Evolutionary conservation across 441 rosid genomes (phyloP).

Genomic region (Euphorbia schlechtendalii): DNA sequence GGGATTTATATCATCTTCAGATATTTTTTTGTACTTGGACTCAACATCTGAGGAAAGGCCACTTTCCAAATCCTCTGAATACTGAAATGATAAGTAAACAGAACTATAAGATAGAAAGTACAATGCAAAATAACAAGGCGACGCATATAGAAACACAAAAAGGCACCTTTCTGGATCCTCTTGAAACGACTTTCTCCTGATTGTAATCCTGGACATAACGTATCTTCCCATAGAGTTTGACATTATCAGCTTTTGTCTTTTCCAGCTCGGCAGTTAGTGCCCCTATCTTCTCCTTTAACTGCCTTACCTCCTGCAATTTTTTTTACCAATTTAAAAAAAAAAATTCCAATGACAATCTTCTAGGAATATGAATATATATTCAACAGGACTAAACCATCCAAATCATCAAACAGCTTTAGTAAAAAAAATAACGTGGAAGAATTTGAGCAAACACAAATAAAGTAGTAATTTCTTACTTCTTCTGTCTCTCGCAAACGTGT

Average conservation of each 20-base stretch:
- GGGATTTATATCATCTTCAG: slow-evolving; percentile 96
- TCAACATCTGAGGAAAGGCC: slow-evolving; percentile 93
- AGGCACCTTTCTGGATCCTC: slow-evolving; percentile 88
- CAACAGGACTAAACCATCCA: not conserved
- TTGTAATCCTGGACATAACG: slow-evolving; percentile 96
- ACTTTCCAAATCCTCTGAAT: slow-evolving; percentile 83
- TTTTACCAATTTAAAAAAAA: slow-evolving; percentile 9
- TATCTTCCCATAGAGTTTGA: slow-evolving; percentile 91
- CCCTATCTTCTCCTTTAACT: slow-evolving; percentile 85
- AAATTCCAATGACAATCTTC: slow-evolving; percentile 1
- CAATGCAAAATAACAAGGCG: slow-evolving; percentile 17
- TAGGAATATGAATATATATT: slow-evolving; percentile 4
- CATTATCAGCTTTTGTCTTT: slow-evolving; percentile 92
- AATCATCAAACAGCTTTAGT: too few species aligned
- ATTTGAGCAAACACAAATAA: too few species aligned
- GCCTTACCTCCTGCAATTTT: slow-evolving; percentile 68
- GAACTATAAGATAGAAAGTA: slow-evolving; percentile 15
- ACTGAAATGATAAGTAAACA: slow-evolving; percentile 34
- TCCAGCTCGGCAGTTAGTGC: slow-evolving; percentile 67
- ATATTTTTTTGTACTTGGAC: slow-evolving; percentile 97
- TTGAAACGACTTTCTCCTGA: slow-evolving; percentile 82
- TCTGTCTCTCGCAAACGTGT: slow-evolving; percentile 82
- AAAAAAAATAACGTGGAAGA: too few species aligned
- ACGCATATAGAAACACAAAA: too few species aligned
- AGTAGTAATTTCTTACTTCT: slow-evolving; percentile 47